Percentiles rank a stretch among this genome's conserved stretches.
phyloP scores from a whole-genome alignment of 495 filamentous ascomycete genomes.

The Podospora appendiculata region DNA sequence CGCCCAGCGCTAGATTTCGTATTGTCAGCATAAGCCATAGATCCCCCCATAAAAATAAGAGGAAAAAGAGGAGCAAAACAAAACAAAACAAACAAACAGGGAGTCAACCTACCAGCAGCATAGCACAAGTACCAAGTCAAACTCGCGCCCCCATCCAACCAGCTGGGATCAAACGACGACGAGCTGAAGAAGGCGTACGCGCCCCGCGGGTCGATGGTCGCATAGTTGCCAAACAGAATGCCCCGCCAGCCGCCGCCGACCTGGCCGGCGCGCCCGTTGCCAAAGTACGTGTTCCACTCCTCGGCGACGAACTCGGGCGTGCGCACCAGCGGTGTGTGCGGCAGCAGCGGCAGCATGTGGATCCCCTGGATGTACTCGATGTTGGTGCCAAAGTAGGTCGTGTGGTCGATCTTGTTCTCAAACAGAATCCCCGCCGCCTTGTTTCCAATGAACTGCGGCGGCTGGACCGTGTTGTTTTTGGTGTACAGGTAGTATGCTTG shows the following conservation, averaged over 20 bases:
- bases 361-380: slow-evolving; percentile 87
- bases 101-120: slow-evolving; percentile 48
- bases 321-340: slow-evolving; percentile 61
- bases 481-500: slow-evolving; percentile 76
- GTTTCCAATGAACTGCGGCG: slow-evolving; percentile 69
- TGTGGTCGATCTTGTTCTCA: slow-evolving; percentile 94
- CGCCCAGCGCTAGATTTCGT: background rate
- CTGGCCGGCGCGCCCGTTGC: slow-evolving; percentile 47
- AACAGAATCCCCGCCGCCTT: slow-evolving; percentile 90
- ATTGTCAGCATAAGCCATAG: background rate
- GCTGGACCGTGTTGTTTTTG: slow-evolving; percentile 65
- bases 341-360: slow-evolving; percentile 89
- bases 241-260: slow-evolving; percentile 77
- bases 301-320: slow-evolving; percentile 62
- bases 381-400: slow-evolving; percentile 82
- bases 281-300: slow-evolving; percentile 82
- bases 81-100: background rate
- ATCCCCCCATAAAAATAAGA: background rate
- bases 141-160: slow-evolving; percentile 81
- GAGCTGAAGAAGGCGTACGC: slow-evolving; percentile 70
- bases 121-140: slow-evolving; percentile 85
- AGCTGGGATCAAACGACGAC: slow-evolving; percentile 55
- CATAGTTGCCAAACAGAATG: slow-evolving; percentile 75
- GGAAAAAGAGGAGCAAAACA: background rate
- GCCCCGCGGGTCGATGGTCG: slow-evolving; percentile 61